These are phyloP conservation scores for Penicillium fuscoglaucum DNA, from an alignment of 2,329 filamentous ascomycete genomes.

Conservation along the genomic window DNA sequence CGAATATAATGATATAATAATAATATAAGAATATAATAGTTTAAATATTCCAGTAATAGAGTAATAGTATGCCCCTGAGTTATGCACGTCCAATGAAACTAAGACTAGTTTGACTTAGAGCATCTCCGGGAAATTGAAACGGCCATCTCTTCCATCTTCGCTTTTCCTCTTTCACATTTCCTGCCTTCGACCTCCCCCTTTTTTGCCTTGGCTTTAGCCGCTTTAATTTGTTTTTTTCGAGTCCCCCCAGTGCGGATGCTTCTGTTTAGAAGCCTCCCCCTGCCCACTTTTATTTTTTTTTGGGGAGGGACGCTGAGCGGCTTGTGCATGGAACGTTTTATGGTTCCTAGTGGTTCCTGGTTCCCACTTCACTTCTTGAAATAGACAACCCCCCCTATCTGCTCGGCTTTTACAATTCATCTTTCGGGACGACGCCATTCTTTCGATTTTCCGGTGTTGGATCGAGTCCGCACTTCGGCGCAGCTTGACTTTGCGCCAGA, in stretches of 20 bases:
- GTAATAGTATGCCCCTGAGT: slow-evolving; percentile 22
- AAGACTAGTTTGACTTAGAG: slow-evolving; percentile 19
- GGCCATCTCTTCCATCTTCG: slow-evolving; percentile 12
- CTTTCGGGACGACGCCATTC: neutral
- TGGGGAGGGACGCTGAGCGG: neutral
- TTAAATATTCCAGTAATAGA: neutral
- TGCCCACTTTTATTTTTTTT: slow-evolving; percentile 14
- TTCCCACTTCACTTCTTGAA: slow-evolving; percentile 28
- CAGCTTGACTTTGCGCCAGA: slow-evolving; percentile 18
- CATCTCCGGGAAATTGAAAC: slow-evolving; percentile 24
- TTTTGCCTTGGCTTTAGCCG: slow-evolving; percentile 15
- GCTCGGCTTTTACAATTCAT: neutral
- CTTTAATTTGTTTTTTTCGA: slow-evolving; percentile 3
- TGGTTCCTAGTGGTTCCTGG: slow-evolving; percentile 27
- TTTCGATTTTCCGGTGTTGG: slow-evolving; percentile 13
- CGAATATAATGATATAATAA: no score
- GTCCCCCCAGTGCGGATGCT: slow-evolving; percentile 4
- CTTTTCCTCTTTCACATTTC: slow-evolving; percentile 14
- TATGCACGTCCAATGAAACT: slow-evolving; percentile 21
- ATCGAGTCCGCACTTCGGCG: slow-evolving; percentile 15
- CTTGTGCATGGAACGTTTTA: slow-evolving; percentile 23
- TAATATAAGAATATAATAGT: no score
- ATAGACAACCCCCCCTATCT: slow-evolving; percentile 21
- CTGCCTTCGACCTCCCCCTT: slow-evolving; percentile 14
- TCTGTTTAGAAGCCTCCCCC: slow-evolving; percentile 10